Evolutionary conservation across 805 yeast genomes (phyloP).

Genomic region (Brettanomyces sp.): DNA sequence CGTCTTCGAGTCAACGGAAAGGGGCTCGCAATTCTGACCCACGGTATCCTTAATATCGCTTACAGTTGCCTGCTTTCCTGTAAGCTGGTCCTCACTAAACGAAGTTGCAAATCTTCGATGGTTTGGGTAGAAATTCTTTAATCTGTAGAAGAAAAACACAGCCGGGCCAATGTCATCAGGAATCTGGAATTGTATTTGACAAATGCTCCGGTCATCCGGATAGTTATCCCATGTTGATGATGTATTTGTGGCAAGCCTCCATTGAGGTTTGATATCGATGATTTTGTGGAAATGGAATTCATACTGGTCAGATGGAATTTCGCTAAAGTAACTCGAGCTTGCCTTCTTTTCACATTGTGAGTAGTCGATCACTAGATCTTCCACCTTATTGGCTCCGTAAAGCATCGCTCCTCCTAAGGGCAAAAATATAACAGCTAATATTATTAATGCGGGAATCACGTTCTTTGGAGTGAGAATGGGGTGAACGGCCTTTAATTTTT

Average conservation of each 20-base stretch:
- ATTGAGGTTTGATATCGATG: conserved; percentile 40
- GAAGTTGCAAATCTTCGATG: conserved; percentile 92
- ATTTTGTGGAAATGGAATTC: conserved; percentile 46
- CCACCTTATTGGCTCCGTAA: conserved; percentile 64
- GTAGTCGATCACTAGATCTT: conserved; percentile 71
- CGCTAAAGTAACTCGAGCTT: conserved; percentile 30
- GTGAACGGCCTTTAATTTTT: conserved; percentile 42
- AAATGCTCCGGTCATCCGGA: conserved; percentile 41
- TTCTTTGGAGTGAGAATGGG: conserved; percentile 90
- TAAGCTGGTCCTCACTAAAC: conserved; percentile 69
- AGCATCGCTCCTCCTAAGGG: conserved; percentile 87
- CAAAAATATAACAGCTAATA: conserved; percentile 72
- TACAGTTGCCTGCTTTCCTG: conserved; percentile 58
- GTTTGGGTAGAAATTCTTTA: conserved; percentile 85
- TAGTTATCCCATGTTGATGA: conserved; percentile 30
- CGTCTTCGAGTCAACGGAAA: conserved; percentile 31
- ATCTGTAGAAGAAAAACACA: conserved; percentile 66
- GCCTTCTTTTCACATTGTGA: conserved; percentile 54
- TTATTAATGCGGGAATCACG: conserved; percentile 74
- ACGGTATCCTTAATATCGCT: conserved; percentile 42
- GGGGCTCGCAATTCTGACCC: conserved; percentile 58
- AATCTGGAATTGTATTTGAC: conserved; percentile 65
- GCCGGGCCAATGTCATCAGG: conserved; percentile 70
- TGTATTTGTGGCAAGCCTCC: conserved; percentile 46
- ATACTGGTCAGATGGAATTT: conserved; percentile 53